Evolutionary conservation across 371 early-diverging fungal genomes (phyloP), one percentile per base, ranked within the genome.

Genomic region (Paramicrosporidium saccamoebae): DNA sequence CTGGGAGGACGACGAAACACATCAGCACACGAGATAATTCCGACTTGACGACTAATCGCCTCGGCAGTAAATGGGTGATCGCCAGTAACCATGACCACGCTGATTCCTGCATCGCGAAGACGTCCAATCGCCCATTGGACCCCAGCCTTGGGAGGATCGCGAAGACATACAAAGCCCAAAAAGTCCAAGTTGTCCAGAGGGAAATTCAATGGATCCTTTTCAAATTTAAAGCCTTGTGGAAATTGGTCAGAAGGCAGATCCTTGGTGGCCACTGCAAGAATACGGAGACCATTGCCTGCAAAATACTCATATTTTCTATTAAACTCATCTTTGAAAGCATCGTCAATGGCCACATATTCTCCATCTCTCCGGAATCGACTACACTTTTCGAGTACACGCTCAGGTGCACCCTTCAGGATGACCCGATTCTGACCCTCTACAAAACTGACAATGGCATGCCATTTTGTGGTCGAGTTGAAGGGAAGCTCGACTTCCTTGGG

Each of bases 261-360:
- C 42, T 65, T 60, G 25, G 54, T 51, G 12, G 64, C 66, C 16
- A 65, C 58, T 29, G 59, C 66, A 32, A 65, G 53, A 10, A 62
- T 58, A 41, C 78, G 72, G 26, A 73, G 64, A 39, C 78, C 78
- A 38, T 64, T 63, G 22, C 36, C 32, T 21, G 66, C 66, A 41
- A 58, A 60, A 39, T 59, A n/a, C n/a, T n/a, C n/a, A n/a, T n/a
- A n/a, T n/a, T n/a, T n/a, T n/a, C n/a, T n/a, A n/a, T n/a, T n/a
- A n/a, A 33, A 14, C 11, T 39, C 39, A 20, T 28, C 36, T 12
- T 35, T 33, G 5, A 27, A 19, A 3, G 22, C 29, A 19, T 16
- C 20, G 21, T 21, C 12, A 5, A 13, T 3, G 13, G 21, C 21
- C n/a, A n/a, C n/a, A n/a, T n/a, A n/a, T n/a, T n/a, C n/a, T n/a